These are phyloP conservation scores for Leishmania tropica DNA, from an alignment of 208 protist species.

Conservation along the genomic window DNA sequence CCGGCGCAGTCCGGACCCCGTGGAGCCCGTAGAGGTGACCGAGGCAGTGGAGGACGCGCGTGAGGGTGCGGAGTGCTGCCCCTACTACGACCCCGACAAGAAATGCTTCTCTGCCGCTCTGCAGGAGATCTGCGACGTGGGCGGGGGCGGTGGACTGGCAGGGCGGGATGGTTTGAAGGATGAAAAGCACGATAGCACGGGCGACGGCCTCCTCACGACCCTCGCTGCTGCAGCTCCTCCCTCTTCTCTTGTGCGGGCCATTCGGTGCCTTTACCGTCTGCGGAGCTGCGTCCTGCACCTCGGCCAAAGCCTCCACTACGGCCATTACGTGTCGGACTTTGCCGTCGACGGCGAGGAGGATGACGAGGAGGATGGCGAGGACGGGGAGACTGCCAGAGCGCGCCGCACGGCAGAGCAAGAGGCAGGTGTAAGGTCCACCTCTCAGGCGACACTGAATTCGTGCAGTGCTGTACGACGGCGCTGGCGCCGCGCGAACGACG, in stretches of 20 bases:
- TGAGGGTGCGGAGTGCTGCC: neutral
- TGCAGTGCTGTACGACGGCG: neutral
- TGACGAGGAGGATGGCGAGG: neutral
- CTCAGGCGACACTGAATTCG: neutral
- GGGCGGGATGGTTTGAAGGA: neutral
- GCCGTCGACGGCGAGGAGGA: constrained; percentile 18
- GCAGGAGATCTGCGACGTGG: neutral
- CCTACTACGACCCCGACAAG: constrained; percentile 23
- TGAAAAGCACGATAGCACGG: neutral
- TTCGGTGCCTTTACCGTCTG: constrained; percentile 48
- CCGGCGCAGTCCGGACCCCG: neutral
- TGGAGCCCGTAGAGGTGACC: neutral
- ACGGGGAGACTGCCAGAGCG: neutral
- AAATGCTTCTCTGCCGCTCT: constrained; percentile 36
- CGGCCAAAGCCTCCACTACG: constrained; percentile 47
- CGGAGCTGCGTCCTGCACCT: constrained; percentile 56
- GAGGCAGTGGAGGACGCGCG: neutral
- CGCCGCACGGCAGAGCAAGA: neutral
- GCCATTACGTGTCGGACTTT: constrained; percentile 79
- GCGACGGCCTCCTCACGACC: neutral
- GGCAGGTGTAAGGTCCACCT: neutral
- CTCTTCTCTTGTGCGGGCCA: constrained; percentile 17
- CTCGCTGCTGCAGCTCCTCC: neutral
- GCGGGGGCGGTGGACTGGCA: neutral
- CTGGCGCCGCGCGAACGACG: constrained; percentile 67